phyloP scores from a whole-genome alignment of 805 yeast species.

The Metschnikowia anglica region DNA sequence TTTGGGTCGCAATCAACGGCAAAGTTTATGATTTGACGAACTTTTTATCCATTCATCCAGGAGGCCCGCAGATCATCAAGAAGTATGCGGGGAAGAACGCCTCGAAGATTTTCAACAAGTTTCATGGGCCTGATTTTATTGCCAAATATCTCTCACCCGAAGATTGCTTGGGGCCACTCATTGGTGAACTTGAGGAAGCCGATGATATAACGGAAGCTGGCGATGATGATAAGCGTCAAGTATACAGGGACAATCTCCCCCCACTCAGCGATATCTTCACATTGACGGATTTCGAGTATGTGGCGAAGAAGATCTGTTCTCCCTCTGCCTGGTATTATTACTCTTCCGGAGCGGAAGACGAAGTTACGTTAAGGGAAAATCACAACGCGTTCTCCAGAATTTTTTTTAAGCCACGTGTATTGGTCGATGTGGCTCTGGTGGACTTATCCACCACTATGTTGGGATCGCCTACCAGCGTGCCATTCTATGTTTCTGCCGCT shows the following conservation, averaged over 20 bases:
- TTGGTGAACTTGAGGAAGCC: conserved; percentile 22
- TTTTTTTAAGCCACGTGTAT: conserved; percentile 79
- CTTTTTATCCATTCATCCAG: conserved; percentile 49
- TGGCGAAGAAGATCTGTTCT: conserved; percentile 37
- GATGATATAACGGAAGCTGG: conserved; percentile 19
- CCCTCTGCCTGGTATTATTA: conserved; percentile 50
- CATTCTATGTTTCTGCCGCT: conserved; percentile 89
- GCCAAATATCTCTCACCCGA: conserved; percentile 22
- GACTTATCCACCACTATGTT: conserved; percentile 72
- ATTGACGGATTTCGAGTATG: conserved; percentile 40
- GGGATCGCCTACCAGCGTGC: conserved; percentile 67
- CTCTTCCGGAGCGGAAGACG: conserved; percentile 91
- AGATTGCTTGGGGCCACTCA: conserved; percentile 24
- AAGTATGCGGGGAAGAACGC: conserved; percentile 57
- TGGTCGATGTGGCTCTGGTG: conserved; percentile 76
- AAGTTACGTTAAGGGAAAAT: conserved; percentile 84
- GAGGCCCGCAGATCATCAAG: conserved; percentile 36
- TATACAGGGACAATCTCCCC: conserved; percentile 27
- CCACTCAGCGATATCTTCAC: conserved; percentile 32
- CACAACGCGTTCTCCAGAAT: conserved; percentile 86
- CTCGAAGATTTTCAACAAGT: conserved; percentile 37
- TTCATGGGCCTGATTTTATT: conserved; percentile 33
- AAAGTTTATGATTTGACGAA: conserved; percentile 36
- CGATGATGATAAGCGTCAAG: conserved; percentile 21
- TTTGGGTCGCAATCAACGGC: conserved; percentile 37